phyloP scores from a whole-genome alignment of 495 filamentous ascomycete genomes.

The Penicillium argentinense region DNA sequence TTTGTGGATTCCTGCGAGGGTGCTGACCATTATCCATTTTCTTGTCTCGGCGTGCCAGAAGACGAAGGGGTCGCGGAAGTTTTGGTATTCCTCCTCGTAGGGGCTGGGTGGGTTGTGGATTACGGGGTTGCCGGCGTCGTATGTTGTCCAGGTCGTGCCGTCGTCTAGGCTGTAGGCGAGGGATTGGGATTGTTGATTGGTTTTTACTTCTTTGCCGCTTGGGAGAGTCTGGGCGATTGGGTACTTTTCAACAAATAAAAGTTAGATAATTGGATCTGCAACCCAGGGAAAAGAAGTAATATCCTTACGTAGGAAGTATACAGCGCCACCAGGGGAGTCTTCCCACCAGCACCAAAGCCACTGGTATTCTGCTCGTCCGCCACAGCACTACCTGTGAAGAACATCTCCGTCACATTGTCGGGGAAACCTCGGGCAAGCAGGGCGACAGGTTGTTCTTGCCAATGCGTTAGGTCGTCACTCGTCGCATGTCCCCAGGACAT shows the following conservation, averaged over 20 bases:
- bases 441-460: slow-evolving; percentile 38
- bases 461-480: slow-evolving; percentile 39
- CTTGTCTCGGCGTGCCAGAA: slow-evolving; percentile 47
- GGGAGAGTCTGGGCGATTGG: slow-evolving; percentile 19
- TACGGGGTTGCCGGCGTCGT: slow-evolving; percentile 53
- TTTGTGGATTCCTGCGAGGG: slow-evolving; percentile 50
- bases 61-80: slow-evolving; percentile 61
- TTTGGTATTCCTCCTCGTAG: slow-evolving; percentile 23
- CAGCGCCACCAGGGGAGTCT: slow-evolving; percentile 53
- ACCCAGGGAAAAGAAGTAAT: neutral
- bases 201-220: slow-evolving; percentile 28
- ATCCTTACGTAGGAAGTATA: slow-evolving; percentile 48
- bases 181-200: slow-evolving; percentile 50
- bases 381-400: slow-evolving; percentile 54
- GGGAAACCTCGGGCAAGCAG: slow-evolving; percentile 42
- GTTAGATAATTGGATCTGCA: neutral
- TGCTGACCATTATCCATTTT: slow-evolving; percentile 51
- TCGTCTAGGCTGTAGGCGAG: slow-evolving; percentile 57
- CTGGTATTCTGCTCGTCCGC: slow-evolving; percentile 57
- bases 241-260: slow-evolving; percentile 13
- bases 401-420: slow-evolving; percentile 44
- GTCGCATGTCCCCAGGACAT: slow-evolving; percentile 47
- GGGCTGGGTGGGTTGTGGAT: slow-evolving; percentile 41
- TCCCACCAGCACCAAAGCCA: slow-evolving; percentile 52
- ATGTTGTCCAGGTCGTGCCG: slow-evolving; percentile 51